Percentiles rank a stretch among this genome's conserved stretches.
Conservation (phyloP, 768 basidiomycete species). For the Rhodotorula diobovata region DNA sequence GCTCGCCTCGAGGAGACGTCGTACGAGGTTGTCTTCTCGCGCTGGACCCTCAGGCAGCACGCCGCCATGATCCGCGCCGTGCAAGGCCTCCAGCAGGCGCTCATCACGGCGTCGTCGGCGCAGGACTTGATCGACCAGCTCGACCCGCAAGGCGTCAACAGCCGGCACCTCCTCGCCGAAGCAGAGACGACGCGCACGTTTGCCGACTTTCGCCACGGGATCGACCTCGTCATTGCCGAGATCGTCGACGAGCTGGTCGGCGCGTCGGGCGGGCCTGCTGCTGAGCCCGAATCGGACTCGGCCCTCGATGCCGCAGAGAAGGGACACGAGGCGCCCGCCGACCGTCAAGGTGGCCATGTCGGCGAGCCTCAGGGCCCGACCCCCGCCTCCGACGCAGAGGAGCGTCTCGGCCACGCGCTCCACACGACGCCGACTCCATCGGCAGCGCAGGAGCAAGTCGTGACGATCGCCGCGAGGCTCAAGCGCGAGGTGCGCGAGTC, state of each 20-base stretch:
- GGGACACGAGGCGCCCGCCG: background rate
- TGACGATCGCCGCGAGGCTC: slow-evolving; percentile 21
- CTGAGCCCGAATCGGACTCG: background rate
- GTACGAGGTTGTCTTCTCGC: slow-evolving; percentile 21
- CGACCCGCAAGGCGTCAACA: slow-evolving; percentile 36
- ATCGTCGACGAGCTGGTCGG: slow-evolving; percentile 56
- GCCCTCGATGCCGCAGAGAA: background rate
- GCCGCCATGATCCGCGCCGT: slow-evolving; percentile 24
- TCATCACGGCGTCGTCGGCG: slow-evolving; percentile 30
- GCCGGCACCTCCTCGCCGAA: slow-evolving; percentile 54
- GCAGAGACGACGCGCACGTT: slow-evolving; percentile 62
- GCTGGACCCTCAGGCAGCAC: slow-evolving; percentile 25
- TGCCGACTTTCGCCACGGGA: slow-evolving; percentile 74
- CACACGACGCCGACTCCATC: slow-evolving; percentile 17
- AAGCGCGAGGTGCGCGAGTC: slow-evolving; percentile 25
- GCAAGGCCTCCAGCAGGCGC: slow-evolving; percentile 36
- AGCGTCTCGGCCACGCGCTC: slow-evolving; percentile 4
- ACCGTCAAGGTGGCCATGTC: background rate
- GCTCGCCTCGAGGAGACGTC: slow-evolving; percentile 25
- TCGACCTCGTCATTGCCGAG: slow-evolving; percentile 87
- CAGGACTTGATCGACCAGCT: slow-evolving; percentile 36
- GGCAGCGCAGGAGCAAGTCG: slow-evolving; percentile 14
- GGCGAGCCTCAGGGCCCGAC: background rate
- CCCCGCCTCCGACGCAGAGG: background rate
- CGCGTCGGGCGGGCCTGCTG: background rate